Percentiles rank a stretch among this genome's conserved stretches.
These are phyloP conservation scores for Nicotiana paniculata DNA, from an alignment of 257 asterid genomes.

Conservation along the genomic window DNA sequence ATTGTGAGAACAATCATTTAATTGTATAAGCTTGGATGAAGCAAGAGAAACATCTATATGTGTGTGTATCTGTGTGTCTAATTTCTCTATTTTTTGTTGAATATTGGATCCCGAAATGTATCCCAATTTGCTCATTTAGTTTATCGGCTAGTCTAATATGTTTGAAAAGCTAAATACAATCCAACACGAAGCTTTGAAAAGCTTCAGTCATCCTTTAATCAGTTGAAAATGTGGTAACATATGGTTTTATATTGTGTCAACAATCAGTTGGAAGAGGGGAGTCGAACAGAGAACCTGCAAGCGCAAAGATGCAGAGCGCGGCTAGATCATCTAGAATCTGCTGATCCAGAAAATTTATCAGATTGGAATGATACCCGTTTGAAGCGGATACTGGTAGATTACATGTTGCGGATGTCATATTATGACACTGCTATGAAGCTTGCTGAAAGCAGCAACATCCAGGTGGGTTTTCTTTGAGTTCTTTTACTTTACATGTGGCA, in stretches of 20 bases:
- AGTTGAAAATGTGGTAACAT: neutral
- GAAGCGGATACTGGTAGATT: conserved; percentile 87
- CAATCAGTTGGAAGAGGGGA: conserved; percentile 83
- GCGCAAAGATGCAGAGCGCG: conserved; percentile 86
- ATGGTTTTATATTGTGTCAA: conserved; percentile 12
- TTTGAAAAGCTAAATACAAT: neutral
- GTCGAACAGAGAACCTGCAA: conserved; percentile 75
- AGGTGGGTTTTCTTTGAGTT: conserved; percentile 34
- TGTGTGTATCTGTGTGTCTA: neutral
- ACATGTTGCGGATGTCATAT: conserved; percentile 95
- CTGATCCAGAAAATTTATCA: conserved; percentile 58
- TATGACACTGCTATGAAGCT: conserved; percentile 81
- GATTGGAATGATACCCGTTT: conserved; percentile 68
- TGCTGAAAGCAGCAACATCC: conserved; percentile 76
- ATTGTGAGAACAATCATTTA: neutral
- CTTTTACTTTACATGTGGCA: neutral
- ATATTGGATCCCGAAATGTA: neutral
- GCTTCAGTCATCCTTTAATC: neutral
- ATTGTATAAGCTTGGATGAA: neutral
- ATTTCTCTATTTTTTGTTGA: neutral
- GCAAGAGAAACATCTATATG: neutral
- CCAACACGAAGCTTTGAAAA: neutral
- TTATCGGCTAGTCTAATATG: neutral
- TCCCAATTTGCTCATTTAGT: neutral
- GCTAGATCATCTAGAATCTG: conserved; percentile 81